Evolutionary conservation across 768 basidiomycete species (phyloP), one percentile per base, ranked within the genome.

Genomic region (Termitomyces bulborhizus): DNA sequence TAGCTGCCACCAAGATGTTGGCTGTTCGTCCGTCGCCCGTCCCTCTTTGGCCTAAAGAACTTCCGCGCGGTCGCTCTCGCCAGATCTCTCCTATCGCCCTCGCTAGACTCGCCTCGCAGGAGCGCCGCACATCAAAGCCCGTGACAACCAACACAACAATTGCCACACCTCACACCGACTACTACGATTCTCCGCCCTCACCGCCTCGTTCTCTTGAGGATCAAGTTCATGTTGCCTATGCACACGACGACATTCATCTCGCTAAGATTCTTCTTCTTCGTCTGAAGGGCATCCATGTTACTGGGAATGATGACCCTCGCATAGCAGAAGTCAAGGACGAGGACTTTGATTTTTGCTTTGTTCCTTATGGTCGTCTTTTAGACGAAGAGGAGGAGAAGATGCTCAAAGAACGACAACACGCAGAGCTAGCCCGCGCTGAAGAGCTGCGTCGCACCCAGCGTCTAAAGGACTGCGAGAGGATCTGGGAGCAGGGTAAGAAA

Each of bases 141-240:
- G 21, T 56, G 56, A 69, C 66, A 50, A 63, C 64, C 47, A 65
- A 6, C 64, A 3, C 69, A 4, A 66, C 69, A 46, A 60, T 67
- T 55, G 69, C 72, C 39, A 67, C 69, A 46, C 61, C 68, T 55
- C 67, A 71, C 39, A 68, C 69, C 3, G 70, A 77, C 64, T 75
- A 76, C 66, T 75, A 74, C 63, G 78, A 78, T 63, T 76, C 77
- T 0, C 77, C 74, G 0, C 76, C 72, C 0, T 70, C 66, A 11
- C 71, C 71, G 24, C 72, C 65, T 60, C 76, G 46, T 66, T 78
- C 82, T 0, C 76, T 86, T 57, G 76, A 80, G 48, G 85, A 86
- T 73, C 82, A 81, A 66, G 75, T 86, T 37, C 83, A 86, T 62
- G 72, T 78, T 61, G 86, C 86, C 6, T 86, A 86, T 62, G 83